phyloP scores from a whole-genome alignment of 139 green algal genomes.

The Volvox reticuliferus region DNA sequence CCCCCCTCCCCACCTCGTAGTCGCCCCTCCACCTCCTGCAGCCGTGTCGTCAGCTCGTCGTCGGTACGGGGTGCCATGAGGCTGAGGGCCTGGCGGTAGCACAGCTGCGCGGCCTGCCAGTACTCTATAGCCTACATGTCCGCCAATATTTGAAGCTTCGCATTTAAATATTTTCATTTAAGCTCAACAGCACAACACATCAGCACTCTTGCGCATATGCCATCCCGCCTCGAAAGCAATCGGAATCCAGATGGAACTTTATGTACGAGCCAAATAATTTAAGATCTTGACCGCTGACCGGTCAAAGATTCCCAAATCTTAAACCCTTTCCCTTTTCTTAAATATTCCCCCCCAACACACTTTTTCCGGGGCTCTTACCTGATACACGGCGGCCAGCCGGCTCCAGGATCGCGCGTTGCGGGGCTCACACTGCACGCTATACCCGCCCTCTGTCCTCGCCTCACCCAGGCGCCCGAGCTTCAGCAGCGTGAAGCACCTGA shows the following conservation, averaged over 20 bases:
- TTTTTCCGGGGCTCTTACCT: no score
- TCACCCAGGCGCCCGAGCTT: constrained; percentile 7
- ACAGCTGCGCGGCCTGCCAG: not conserved
- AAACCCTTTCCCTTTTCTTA: not conserved
- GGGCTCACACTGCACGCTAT: not conserved
- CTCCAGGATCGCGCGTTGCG: not conserved
- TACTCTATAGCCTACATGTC: not conserved
- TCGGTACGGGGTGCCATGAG: not conserved
- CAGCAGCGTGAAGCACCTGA: constrained; percentile 26
- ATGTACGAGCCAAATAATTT: no score
- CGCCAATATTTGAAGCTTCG: not conserved
- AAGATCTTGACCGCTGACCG: no score
- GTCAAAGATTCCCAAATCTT: no score
- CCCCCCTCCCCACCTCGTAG: not conserved
- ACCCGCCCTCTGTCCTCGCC: not conserved
- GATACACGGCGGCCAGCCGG: constrained; percentile 10
- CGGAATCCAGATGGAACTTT: no score
- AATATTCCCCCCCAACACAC: not conserved
- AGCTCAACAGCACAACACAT: not conserved
- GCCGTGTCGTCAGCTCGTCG: not conserved
- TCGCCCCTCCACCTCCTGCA: not conserved
- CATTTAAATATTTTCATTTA: not conserved
- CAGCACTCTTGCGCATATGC: not conserved
- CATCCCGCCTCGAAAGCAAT: not conserved
- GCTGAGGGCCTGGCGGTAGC: not conserved